These are phyloP conservation scores for Geranium incanum DNA, from an alignment of 441 rosid species.

Conservation along the genomic window DNA sequence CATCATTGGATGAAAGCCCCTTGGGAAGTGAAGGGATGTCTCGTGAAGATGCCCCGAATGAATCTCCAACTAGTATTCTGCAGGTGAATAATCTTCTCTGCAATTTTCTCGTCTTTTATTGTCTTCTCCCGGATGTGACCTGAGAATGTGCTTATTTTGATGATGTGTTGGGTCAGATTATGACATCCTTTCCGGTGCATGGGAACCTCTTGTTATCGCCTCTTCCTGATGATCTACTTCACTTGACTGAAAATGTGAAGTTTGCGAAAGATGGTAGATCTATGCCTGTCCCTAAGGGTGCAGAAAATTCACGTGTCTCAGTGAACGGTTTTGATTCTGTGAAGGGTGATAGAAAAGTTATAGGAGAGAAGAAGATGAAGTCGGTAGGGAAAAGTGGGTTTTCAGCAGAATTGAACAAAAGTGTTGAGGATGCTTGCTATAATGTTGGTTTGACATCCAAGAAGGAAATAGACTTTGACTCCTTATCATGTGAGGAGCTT, in stretches of 20 bases:
- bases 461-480: conserved; percentile 41
- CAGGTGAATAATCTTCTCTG: conserved; percentile 40
- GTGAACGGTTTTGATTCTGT: conserved; percentile 31
- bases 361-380: conserved; percentile 35
- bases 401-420: no score
- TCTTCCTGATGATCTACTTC: conserved; percentile 47
- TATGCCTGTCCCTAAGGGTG: conserved; percentile 23
- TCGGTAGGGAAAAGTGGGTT: conserved; percentile 36
- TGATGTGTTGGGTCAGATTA: conserved; percentile 39
- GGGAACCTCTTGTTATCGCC: conserved; percentile 47
- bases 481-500: conserved; percentile 53
- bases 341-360: conserved; percentile 37
- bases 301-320: conserved; percentile 12
- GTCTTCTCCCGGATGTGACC: conserved; percentile 14
- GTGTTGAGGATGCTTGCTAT: no score
- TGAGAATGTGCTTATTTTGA: conserved; percentile 13
- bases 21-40: conserved; percentile 71
- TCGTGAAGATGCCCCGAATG: conserved; percentile 19
- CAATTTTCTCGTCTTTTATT: conserved; percentile 18
- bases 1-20: conserved; percentile 72
- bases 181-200: conserved; percentile 45
- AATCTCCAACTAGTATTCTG: conserved; percentile 63
- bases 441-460: conserved; percentile 23
- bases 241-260: conserved; percentile 32
- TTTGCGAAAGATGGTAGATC: conserved; percentile 25